phyloP scores from a whole-genome alignment of 2,329 filamentous ascomycete species.

The Beauveria sp. region DNA sequence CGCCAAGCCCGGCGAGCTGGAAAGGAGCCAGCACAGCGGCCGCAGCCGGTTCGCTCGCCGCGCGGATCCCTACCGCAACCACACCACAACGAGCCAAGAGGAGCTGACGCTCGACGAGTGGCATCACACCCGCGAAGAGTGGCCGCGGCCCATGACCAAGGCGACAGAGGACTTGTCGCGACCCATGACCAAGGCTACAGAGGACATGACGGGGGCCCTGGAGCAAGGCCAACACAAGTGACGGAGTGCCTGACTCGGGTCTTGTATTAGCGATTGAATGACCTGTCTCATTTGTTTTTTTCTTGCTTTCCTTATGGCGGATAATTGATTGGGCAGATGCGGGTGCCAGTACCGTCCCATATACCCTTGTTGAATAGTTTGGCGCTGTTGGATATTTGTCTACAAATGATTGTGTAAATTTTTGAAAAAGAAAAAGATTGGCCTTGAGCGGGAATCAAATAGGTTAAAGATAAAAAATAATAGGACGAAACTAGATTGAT shows the following conservation, averaged over 20 bases:
- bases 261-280: not conserved
- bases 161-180: not conserved
- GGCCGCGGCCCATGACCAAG: not conserved
- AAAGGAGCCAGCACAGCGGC: not conserved
- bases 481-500: too few species aligned
- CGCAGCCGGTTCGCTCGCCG: not conserved
- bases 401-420: too few species aligned
- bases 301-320: too few species aligned
- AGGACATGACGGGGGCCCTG: not conserved
- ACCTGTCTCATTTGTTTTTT: too few species aligned
- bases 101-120: conserved; percentile 10
- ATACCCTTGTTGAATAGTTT: not conserved
- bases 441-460: too few species aligned
- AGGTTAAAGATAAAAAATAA: too few species aligned
- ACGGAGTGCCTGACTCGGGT: too few species aligned
- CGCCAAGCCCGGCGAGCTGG: not conserved
- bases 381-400: not conserved
- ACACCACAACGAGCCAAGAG: conserved; percentile 7
- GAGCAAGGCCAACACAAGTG: not conserved
- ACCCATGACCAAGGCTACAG: not conserved
- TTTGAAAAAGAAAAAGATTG: too few species aligned
- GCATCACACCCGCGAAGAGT: not conserved
- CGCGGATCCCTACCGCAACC: not conserved
- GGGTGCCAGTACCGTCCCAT: not conserved
- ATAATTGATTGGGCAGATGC: not conserved